Percentiles rank a stretch among this genome's conserved stretches.
These are phyloP conservation scores for Hyaloscypha finlandica DNA, from an alignment of 495 filamentous ascomycete species.

Conservation along the genomic window DNA sequence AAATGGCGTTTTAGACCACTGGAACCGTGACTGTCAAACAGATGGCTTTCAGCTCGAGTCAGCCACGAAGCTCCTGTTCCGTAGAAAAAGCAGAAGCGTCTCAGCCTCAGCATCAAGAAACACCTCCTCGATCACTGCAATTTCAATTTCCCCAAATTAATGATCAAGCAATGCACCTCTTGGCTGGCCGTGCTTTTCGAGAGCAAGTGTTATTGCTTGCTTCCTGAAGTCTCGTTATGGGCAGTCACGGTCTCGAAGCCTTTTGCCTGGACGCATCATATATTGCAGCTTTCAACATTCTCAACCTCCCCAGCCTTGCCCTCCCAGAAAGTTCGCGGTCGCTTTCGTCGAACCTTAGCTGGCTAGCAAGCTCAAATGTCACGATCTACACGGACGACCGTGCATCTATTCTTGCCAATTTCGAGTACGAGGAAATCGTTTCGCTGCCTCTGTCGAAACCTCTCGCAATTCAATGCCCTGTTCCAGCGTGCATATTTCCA, in stretches of 20 bases:
- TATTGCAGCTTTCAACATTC: neutral
- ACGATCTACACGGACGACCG: neutral
- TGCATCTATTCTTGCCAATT: neutral
- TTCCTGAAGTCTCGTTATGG: neutral
- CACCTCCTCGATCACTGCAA: neutral
- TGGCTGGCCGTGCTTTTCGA: neutral
- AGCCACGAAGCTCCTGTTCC: no score
- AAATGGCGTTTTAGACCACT: no score
- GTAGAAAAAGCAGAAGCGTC: neutral
- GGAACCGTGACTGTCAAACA: no score
- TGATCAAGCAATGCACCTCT: no score
- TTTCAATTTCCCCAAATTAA: no score
- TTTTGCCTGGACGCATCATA: neutral
- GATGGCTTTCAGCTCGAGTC: no score
- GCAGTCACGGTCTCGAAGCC: neutral
- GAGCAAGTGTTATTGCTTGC: neutral
- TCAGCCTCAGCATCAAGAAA: neutral
- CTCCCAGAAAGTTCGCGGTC: neutral
- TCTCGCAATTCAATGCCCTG: neutral
- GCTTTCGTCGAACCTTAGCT: neutral
- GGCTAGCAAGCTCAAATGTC: neutral
- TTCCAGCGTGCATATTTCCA: conserved; percentile 2
- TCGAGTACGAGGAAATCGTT: neutral
- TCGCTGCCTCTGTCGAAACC: neutral
- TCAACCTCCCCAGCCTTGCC: neutral